These are phyloP conservation scores for Arabis alpina DNA, from an alignment of 345 rosid species.

Conservation along the genomic window DNA sequence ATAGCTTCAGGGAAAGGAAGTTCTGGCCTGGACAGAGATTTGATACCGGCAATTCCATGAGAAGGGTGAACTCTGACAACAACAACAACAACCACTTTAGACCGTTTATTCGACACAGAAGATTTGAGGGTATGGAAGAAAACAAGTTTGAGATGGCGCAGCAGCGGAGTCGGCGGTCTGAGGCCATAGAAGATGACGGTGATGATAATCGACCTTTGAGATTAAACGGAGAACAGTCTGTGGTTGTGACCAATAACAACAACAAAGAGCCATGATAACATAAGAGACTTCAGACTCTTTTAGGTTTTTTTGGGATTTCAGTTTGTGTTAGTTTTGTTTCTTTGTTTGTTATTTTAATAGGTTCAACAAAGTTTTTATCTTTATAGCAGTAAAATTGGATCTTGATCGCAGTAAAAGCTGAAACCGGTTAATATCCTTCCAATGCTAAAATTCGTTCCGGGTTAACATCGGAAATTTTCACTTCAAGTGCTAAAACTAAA, in stretches of 20 bases:
- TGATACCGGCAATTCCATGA: constrained; percentile 29
- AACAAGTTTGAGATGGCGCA: constrained; percentile 43
- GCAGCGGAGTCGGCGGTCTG: constrained; percentile 28
- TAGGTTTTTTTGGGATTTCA: background rate
- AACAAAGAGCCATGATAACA: constrained; percentile 17
- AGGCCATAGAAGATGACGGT: background rate
- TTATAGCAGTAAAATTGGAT: no score
- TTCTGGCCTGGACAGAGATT: constrained; percentile 19
- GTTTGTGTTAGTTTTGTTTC: no score
- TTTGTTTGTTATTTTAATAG: no score
- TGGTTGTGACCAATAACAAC: background rate
- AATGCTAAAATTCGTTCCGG: no score
- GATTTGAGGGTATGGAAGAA: constrained; percentile 45
- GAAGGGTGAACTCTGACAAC: constrained; percentile 37
- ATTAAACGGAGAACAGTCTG: background rate
- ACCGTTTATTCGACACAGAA: constrained; percentile 38
- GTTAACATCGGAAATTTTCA: no score
- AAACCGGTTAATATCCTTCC: no score
- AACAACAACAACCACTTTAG: constrained; percentile 25
- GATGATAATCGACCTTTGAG: no score
- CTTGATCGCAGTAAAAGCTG: no score
- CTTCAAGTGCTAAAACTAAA: no score
- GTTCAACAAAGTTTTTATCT: no score
- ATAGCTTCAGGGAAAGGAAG: constrained; percentile 44
- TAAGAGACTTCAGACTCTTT: background rate